A percentile compares a stretch with the other conserved stretches of the same genome.
Evolutionary conservation across 441 rosid species (phyloP).

Genomic region (Iberis amara): DNA sequence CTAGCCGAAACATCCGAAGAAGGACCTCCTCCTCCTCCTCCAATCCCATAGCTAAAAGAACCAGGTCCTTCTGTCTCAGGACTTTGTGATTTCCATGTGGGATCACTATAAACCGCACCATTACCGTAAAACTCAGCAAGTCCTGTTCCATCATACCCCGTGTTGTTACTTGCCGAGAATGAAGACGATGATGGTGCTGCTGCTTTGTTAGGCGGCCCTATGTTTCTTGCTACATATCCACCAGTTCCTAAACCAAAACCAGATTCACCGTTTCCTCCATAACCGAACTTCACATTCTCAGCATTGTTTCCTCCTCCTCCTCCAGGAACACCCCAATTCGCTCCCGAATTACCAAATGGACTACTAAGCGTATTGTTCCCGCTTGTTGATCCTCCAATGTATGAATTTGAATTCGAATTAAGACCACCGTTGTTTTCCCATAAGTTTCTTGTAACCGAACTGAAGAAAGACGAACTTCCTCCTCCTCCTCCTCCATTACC

Average conservation of each 20-base stretch:
- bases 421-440: conserved; percentile 77
- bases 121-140: conserved; percentile 45
- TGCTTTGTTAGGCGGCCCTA: conserved; percentile 40
- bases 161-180: conserved; percentile 46
- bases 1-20: conserved; percentile 50
- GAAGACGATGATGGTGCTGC: conserved; percentile 45
- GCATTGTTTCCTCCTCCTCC: conserved; percentile 55
- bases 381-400: conserved; percentile 48
- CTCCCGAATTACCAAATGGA: conserved; percentile 42
- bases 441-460: conserved; percentile 63
- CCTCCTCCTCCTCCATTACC: conserved; percentile 44
- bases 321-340: conserved; percentile 63
- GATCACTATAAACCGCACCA: conserved; percentile 48
- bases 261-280: conserved; percentile 57
- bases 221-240: conserved; percentile 67
- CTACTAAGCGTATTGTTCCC: conserved; percentile 47
- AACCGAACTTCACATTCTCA: conserved; percentile 47
- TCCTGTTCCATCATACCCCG: conserved; percentile 51
- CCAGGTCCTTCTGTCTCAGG: conserved; percentile 56
- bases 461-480: conserved; percentile 79
- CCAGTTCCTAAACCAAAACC: conserved; percentile 51
- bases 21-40: conserved; percentile 16
- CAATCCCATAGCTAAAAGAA: conserved; percentile 50
- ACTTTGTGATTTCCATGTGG: conserved; percentile 47
- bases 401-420: conserved; percentile 49